Base-by-base conservation (phyloP, 192 early-diverging fungal genomes). In the Spizellomyces sp. region DNA sequence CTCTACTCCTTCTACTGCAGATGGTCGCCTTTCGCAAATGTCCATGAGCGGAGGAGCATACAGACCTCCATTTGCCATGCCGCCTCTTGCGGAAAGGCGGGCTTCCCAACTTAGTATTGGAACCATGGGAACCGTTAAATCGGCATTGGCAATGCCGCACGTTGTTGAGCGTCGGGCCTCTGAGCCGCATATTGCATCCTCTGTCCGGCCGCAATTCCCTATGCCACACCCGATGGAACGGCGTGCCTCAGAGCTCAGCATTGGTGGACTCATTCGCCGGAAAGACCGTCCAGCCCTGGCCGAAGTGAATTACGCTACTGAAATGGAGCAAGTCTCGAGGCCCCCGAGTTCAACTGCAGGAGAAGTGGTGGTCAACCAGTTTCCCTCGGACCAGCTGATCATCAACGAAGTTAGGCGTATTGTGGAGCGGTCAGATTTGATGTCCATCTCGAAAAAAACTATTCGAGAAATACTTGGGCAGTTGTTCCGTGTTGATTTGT, bases 401-500 rank as follows among this genome's bases (percentile, higher is more conserved):
- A 67, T 89, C 61, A 69, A 73, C 52, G 86, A 90, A 63, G 87
- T 95, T 50, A 83, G 84, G 43, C 88, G 87, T 50, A 92, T 96
- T 19, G 84, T 96, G 42, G 82, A 87, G 19, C 87, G 89, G 0
- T 89, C 90, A 9, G 91, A 96, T 64, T 75, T 96, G 54, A 95
- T 95, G 94, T 86, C 86, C 44, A 90, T 96, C 42, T 95, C 95
- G 50, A 96, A 96, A 83, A 95, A 94, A 77, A 57, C 50, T 47
- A 93, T 95, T 12, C 91, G 94, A 52, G 89, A 93, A 67, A 78
- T 89, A 76, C 75, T 96, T 42, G 83, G 86, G 66, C 77, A 72
- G n/a, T 75, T 74, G 62, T 95, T 95, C 78, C 87, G 87, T 14
- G 80, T 90, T 47, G 95, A 96, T 57, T 78, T 94, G 80, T 82